These are phyloP conservation scores for Acephala macrosclerotiorum DNA, from an alignment of 2,329 filamentous ascomycete genomes.

Conservation along the genomic window DNA sequence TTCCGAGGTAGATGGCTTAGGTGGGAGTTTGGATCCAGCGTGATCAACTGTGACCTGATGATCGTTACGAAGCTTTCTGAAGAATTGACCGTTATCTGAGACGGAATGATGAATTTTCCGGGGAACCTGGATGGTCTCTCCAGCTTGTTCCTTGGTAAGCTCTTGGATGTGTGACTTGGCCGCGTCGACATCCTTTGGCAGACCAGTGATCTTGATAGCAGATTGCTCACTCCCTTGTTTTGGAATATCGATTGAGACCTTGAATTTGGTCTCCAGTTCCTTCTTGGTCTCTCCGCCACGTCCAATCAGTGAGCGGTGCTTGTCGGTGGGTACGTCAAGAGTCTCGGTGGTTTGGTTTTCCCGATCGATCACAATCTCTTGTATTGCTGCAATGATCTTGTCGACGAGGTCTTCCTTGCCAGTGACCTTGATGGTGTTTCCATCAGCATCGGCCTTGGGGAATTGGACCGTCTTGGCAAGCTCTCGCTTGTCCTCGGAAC, in stretches of 20 bases:
- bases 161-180: constrained; percentile 85
- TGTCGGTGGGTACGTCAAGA: constrained; percentile 85
- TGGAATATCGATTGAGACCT: constrained; percentile 87
- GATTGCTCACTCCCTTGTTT: constrained; percentile 86
- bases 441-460: constrained; percentile 85
- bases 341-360: constrained; percentile 82
- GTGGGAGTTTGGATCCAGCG: constrained; percentile 77
- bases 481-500: constrained; percentile 83
- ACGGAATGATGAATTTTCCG: constrained; percentile 83
- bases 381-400: constrained; percentile 84
- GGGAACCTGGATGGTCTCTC: constrained; percentile 86
- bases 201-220: constrained; percentile 85
- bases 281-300: constrained; percentile 89
- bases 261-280: constrained; percentile 85
- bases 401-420: constrained; percentile 85
- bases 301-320: constrained; percentile 91
- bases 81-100: constrained; percentile 89
- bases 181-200: constrained; percentile 78
- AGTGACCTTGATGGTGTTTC: constrained; percentile 86
- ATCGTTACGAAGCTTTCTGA: constrained; percentile 87
- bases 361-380: constrained; percentile 81
- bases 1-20: constrained; percentile 62
- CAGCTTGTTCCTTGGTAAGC: constrained; percentile 84
- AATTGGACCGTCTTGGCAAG: constrained; percentile 93
- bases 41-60: constrained; percentile 92